A percentile compares a stretch with the other conserved stretches of the same genome.
Conservation (phyloP, 331 rosid genomes). For the Acacia concinna region DNA sequence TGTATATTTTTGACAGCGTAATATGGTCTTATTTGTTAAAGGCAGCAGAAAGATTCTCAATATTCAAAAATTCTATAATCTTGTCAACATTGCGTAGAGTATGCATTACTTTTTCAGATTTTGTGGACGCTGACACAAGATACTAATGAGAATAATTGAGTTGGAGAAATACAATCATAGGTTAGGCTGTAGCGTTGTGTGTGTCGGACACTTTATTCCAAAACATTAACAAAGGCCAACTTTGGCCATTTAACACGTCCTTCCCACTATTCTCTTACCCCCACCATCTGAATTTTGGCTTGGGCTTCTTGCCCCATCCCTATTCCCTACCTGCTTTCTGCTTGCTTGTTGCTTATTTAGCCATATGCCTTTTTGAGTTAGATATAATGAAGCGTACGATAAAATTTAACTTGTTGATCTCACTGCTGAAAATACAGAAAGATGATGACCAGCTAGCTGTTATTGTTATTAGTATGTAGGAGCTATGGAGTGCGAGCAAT, state of each 20-base stretch:
- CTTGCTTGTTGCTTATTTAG: background rate
- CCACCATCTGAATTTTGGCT: background rate
- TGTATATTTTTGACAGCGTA: background rate
- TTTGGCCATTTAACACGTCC: background rate
- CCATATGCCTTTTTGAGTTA: background rate
- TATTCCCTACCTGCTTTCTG: background rate
- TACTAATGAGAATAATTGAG: background rate
- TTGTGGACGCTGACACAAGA: background rate
- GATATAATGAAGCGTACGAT: background rate
- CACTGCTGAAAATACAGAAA: background rate
- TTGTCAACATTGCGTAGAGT: background rate
- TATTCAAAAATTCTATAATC: background rate
- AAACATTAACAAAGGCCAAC: slow-evolving; percentile 14
- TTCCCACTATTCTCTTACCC: background rate
- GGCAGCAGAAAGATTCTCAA: too few relatives aligned
- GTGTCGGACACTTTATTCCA: slow-evolving; percentile 36
- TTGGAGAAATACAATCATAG: background rate
- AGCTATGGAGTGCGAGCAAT: background rate
- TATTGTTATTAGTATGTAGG: background rate
- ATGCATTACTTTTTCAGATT: background rate
- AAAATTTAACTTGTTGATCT: background rate
- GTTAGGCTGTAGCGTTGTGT: slow-evolving; percentile 5
- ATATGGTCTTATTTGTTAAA: background rate
- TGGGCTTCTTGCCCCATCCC: background rate
- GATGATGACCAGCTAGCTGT: background rate